Percentiles rank a stretch among this genome's conserved stretches.
Conservation (phyloP, 2,329 filamentous ascomycete genomes). For the Aureobasidium sp. region DNA sequence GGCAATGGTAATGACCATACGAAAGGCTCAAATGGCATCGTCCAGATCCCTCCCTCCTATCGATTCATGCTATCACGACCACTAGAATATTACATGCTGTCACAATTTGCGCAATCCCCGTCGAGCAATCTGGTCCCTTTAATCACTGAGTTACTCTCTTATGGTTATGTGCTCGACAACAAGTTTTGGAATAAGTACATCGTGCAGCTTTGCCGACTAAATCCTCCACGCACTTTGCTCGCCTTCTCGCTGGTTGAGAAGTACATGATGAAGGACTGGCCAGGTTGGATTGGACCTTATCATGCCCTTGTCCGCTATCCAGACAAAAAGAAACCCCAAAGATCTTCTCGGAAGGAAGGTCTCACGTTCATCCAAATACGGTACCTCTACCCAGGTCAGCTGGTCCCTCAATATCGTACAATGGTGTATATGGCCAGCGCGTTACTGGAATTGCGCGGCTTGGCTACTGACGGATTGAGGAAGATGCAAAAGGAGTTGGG, state of each 20-base stretch:
- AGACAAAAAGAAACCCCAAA: constrained; percentile 26
- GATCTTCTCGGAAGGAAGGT: constrained; percentile 20
- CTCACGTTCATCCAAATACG: constrained; percentile 27
- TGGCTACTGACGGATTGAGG: constrained; percentile 29
- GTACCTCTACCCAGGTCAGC: constrained; percentile 22
- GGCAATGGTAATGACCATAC: not conserved
- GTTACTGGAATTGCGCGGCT: constrained; percentile 29
- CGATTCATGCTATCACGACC: constrained; percentile 45
- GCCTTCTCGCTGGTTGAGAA: constrained; percentile 71
- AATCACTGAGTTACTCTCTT: constrained; percentile 43
- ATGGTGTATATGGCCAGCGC: constrained; percentile 37
- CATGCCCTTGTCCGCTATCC: constrained; percentile 14
- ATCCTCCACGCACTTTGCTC: constrained; percentile 45
- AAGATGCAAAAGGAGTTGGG: constrained; percentile 24
- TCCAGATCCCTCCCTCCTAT: constrained; percentile 27
- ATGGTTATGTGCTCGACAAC: constrained; percentile 68
- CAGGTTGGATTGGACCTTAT: constrained; percentile 54
- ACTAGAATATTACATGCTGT: constrained; percentile 47
- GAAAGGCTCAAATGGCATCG: too few relatives aligned
- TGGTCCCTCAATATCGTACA: constrained; percentile 39
- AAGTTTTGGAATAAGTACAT: constrained; percentile 77
- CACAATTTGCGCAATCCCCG: constrained; percentile 40
- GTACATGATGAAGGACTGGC: constrained; percentile 71
- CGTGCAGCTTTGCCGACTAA: constrained; percentile 52
- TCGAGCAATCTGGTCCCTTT: constrained; percentile 37